A percentile compares a stretch with the other conserved stretches of the same genome.
Evolutionary conservation across 176 grass and related monocot species (phyloP).

Genomic region (Elymus sibiricus): DNA sequence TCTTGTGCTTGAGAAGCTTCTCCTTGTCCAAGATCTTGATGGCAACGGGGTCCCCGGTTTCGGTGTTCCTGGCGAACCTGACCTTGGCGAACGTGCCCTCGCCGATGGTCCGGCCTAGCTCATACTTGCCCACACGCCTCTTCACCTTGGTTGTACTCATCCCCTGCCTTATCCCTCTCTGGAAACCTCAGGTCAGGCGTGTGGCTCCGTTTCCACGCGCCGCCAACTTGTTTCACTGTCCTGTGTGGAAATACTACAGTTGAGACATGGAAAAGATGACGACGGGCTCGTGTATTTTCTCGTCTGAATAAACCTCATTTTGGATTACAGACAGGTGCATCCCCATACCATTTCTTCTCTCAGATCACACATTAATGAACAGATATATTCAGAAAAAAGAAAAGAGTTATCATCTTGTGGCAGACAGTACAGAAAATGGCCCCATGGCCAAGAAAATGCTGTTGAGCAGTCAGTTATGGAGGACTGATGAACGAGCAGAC

Average conservation of each 20-base stretch:
- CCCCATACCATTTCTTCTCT: neutral
- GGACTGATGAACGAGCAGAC: neutral
- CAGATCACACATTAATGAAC: neutral
- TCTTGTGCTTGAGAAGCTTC: conserved; percentile 92
- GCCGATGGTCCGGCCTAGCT: conserved; percentile 87
- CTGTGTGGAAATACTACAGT: conserved; percentile 8
- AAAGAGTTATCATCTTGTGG: neutral
- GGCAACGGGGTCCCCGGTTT: conserved; percentile 66
- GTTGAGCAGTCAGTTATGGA: neutral
- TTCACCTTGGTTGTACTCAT: conserved; percentile 87
- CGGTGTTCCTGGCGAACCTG: conserved; percentile 69
- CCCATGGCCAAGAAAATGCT: neutral
- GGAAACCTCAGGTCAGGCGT: neutral
- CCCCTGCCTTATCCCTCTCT: neutral
- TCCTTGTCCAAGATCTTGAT: conserved; percentile 98
- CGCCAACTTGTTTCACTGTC: conserved; percentile 22
- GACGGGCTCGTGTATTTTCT: neutral
- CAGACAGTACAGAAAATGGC: neutral
- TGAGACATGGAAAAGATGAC: neutral
- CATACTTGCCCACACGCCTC: conserved; percentile 95
- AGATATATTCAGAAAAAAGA: neutral
- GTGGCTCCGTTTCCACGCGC: neutral
- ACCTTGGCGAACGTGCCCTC: conserved; percentile 97
- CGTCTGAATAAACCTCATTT: neutral
- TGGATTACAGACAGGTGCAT: neutral